Percentiles rank a stretch among this genome's conserved stretches.
Evolutionary conservation across 2,329 filamentous ascomycete species (phyloP).

Genomic region (Thielaviopsis musarum): DNA sequence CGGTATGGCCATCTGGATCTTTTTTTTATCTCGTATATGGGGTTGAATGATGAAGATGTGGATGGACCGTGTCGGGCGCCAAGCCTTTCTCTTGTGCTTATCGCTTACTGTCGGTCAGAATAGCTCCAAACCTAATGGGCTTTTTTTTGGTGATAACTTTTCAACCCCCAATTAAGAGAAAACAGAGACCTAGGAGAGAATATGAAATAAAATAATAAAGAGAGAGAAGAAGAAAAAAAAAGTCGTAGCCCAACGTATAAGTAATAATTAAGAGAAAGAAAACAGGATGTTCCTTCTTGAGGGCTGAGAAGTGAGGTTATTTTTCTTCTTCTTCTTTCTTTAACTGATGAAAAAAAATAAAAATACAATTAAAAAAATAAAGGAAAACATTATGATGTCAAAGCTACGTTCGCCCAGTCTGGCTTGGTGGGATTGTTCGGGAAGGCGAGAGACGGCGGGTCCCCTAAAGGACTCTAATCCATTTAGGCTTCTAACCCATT

Average conservation of each 20-base stretch:
- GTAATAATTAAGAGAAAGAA: not conserved
- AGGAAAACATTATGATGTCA: not conserved
- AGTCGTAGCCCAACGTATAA: no score
- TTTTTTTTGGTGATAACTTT: not conserved
- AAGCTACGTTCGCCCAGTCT: not conserved
- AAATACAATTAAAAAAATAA: no score
- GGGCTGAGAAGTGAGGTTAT: not conserved
- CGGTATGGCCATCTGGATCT: not conserved
- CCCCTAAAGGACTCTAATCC: not conserved
- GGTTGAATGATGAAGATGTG: no score
- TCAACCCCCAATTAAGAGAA: not conserved
- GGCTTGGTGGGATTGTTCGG: not conserved
- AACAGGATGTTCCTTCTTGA: not conserved
- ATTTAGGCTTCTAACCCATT: not conserved
- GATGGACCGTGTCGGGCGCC: not conserved
- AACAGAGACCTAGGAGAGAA: not conserved
- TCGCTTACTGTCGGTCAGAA: not conserved
- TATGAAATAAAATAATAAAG: no score
- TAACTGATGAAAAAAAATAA: not conserved
- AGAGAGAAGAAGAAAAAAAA: no score
- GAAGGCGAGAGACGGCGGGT: not conserved
- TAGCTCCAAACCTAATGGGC: not conserved
- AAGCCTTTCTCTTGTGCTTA: not conserved
- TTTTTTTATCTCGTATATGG: no score
- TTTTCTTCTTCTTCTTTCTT: not conserved